Base-by-base conservation (phyloP, 2,329 filamentous ascomycete species). In the Coniosporium tulheliwenetii region DNA sequence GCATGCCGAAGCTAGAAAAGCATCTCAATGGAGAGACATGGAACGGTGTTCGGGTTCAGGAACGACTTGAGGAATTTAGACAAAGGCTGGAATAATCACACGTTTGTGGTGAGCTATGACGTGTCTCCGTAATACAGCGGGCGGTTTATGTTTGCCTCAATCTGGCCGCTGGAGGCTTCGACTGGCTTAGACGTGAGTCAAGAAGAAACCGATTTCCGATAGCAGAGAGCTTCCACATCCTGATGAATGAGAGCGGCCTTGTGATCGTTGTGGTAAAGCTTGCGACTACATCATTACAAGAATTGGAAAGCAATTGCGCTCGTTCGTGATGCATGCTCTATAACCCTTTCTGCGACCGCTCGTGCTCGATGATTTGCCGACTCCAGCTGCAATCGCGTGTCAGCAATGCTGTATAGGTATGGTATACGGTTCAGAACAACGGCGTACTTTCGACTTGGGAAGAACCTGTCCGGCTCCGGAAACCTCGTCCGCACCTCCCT, bases 371-470 rank as follows among this genome's bases (percentile, higher is more conserved):
- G 42, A 84, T 79, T 54, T 83, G 74, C 58, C 68, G 79, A 64
- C 74, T 81, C 79, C 79, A 84, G 63, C 76, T 80, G 54, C 39
- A 47, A 31, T 39, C 35, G 42, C 42, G 39, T 39, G 15, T 40
- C 26, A 44, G 41, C 34, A 41, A 41, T 33, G 10, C 13, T 4
- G 5, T 8, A 33, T 33, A 33, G 10, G 19, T 35, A 12, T 38
- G 4, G 9, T n/a, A 16, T 41, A 12, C 38, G 33, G 26, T 37
- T 13, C 12, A 26, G 33, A 12, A 4, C 15, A 13, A 12, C 5
- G 30, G 73, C 81, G 54, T 70, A 89, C 83, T 81, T 77, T 76
- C 85, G 74, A 65, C 84, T 91, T 38, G 83, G 83, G 62, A 80
- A 86, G 72, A 87, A 91, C 55, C 81, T 69, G 52, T 76, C 76